Percentiles rank a stretch among this genome's conserved stretches.
Conservation (phyloP, 2,329 filamentous ascomycete genomes). For the Colletotrichum sp. region DNA sequence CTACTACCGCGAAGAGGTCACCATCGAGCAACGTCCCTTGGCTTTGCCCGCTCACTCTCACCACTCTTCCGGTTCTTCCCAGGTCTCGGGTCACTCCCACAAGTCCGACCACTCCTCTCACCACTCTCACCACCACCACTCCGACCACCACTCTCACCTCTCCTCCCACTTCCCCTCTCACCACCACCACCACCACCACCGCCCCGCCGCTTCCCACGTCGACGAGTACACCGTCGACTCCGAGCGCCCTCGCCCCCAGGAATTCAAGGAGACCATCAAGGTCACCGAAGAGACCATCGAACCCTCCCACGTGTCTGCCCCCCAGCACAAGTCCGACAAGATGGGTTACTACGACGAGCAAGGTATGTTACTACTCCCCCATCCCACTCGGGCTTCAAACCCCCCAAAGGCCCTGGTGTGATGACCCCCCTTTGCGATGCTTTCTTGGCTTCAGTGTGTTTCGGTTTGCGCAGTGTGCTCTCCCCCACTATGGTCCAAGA, state of each 20-base stretch:
- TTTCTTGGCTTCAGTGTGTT: constrained; percentile 17
- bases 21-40: constrained; percentile 30
- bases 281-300: constrained; percentile 72
- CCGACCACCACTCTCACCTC: constrained; percentile 40
- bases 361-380: constrained; percentile 44
- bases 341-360: constrained; percentile 72
- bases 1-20: constrained; percentile 44
- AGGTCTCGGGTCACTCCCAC: constrained; percentile 45
- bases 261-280: constrained; percentile 61
- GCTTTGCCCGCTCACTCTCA: constrained; percentile 39
- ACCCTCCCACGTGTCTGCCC: constrained; percentile 46
- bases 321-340: constrained; percentile 51
- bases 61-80: constrained; percentile 25
- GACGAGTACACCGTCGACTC: constrained; percentile 61
- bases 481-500: constrained; percentile 14
- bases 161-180: constrained; percentile 38
- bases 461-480: constrained; percentile 19
- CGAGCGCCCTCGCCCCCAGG: constrained; percentile 24
- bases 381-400: not conserved
- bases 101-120: constrained; percentile 30
- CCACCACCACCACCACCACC: constrained; percentile 33
- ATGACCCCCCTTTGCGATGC: not conserved
- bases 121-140: constrained; percentile 12
- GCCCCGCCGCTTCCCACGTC: constrained; percentile 5
- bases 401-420: not conserved